Evolutionary conservation across 805 yeast species (phyloP).

Genomic region (Wilhelminamyces savonicus): DNA sequence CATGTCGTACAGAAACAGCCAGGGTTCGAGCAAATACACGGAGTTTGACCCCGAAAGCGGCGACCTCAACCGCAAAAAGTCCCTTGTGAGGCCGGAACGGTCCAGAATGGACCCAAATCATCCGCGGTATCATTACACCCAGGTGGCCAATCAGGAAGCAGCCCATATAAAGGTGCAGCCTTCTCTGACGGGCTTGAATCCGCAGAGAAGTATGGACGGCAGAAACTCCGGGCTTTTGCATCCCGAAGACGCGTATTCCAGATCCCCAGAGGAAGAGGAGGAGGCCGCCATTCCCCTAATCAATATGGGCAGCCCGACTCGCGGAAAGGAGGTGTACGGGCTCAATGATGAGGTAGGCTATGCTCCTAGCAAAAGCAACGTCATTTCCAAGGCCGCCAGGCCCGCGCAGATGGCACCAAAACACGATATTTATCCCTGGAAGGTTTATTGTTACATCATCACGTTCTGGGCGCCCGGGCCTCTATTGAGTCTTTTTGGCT

Average conservation of each 20-base stretch:
- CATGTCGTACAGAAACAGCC: constrained; percentile 28
- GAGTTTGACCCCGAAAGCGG: constrained; percentile 40
- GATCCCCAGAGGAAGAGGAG: constrained; percentile 7
- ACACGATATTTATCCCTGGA: constrained; percentile 55
- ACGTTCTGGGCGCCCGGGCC: constrained; percentile 94
- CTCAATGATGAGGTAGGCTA: constrained; percentile 51
- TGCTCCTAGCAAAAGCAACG: constrained; percentile 19
- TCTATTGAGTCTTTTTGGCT: constrained; percentile 63
- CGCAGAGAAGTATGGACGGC: constrained; percentile 23
- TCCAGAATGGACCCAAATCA: constrained; percentile 58
- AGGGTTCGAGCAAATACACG: constrained; percentile 19
- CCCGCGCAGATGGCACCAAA: constrained; percentile 13
- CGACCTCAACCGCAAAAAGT: constrained; percentile 45
- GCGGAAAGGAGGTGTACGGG: constrained; percentile 43
- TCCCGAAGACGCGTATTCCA: too few species aligned
- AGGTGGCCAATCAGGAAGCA: constrained; percentile 61
- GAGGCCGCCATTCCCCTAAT: constrained; percentile 40
- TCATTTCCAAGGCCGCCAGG: constrained; percentile 12
- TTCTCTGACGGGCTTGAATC: constrained; percentile 68
- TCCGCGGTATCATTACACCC: constrained; percentile 74
- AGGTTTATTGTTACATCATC: constrained; percentile 65
- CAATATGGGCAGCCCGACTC: constrained; percentile 22
- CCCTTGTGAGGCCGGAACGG: constrained; percentile 83
- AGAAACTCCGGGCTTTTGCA: constrained; percentile 10
- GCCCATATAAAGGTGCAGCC: constrained; percentile 61